A percentile compares a stretch with the other conserved stretches of the same genome.
Evolutionary conservation across 441 rosid species (phyloP).

Genomic region (Breynia disticha): DNA sequence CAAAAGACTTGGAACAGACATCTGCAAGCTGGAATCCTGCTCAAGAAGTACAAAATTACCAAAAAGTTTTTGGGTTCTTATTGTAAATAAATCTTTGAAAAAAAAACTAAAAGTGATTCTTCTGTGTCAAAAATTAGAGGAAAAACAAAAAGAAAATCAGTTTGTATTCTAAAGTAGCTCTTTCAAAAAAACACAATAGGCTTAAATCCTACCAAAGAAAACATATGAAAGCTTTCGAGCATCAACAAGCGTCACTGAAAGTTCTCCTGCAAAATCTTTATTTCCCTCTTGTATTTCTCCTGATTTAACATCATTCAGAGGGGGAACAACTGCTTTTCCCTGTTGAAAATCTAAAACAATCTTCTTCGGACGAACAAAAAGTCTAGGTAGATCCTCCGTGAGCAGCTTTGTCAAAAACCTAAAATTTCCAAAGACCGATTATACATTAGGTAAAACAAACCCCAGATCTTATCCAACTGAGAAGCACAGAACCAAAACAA

Average conservation of each 20-base stretch:
- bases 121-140: too few relatives aligned
- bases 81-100: too few relatives aligned
- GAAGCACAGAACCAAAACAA: too few relatives aligned
- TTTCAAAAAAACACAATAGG: background rate
- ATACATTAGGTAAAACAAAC: background rate
- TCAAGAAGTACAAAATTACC: too few relatives aligned
- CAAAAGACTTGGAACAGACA: too few relatives aligned
- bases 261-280: conserved; percentile 81
- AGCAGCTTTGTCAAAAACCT: conserved; percentile 94
- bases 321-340: conserved; percentile 88
- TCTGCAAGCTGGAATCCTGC: too few relatives aligned
- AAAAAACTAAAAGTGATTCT: too few relatives aligned
- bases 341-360: conserved; percentile 92
- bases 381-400: conserved; percentile 80
- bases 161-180: background rate
- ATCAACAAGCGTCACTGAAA: conserved; percentile 87
- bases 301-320: conserved; percentile 50
- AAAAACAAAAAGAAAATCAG: too few relatives aligned
- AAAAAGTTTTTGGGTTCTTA: too few relatives aligned
- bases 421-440: background rate
- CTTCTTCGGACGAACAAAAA: conserved; percentile 94
- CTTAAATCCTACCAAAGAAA: conserved; percentile 49
- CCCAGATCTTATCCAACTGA: background rate
- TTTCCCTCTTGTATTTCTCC: conserved; percentile 87
- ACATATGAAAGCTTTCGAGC: conserved; percentile 73